Evolutionary conservation across 441 rosid genomes (phyloP).

Genomic region (Jatropha multifida): DNA sequence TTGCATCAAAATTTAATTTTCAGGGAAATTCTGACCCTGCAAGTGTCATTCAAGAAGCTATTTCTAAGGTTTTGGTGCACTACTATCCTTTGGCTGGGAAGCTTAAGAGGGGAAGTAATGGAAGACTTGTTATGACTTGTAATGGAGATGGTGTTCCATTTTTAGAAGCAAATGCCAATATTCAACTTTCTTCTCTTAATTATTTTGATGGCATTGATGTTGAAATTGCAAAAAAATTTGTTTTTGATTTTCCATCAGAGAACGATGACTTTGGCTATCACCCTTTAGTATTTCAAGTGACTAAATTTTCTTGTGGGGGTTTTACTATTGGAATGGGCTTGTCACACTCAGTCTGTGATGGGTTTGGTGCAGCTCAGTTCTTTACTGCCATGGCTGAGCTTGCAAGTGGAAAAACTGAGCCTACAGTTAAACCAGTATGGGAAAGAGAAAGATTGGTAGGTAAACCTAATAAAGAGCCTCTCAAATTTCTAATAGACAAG

Average conservation of each 20-base stretch:
- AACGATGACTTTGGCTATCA: conserved; percentile 27
- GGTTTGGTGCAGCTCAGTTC: conserved; percentile 59
- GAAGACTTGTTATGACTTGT: conserved; percentile 33
- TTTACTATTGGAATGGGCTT: conserved; percentile 53
- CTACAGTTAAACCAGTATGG: conserved; percentile 53
- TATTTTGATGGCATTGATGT: conserved; percentile 42
- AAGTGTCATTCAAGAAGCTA: conserved; percentile 34
- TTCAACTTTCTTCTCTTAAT: conserved; percentile 28
- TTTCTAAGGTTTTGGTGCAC: conserved; percentile 35
- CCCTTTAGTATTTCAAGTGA: conserved; percentile 48
- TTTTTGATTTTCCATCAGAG: conserved; percentile 30
- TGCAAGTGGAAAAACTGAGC: conserved; percentile 44
- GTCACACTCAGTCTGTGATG: conserved; percentile 58
- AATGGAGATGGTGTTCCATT: conserved; percentile 44
- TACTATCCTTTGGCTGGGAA: conserved; percentile 46
- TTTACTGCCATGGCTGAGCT: conserved; percentile 48
- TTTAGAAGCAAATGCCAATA: conserved; percentile 31
- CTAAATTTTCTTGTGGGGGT: conserved; percentile 58
- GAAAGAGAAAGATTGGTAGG: conserved; percentile 38
- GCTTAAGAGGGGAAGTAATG: conserved; percentile 34
- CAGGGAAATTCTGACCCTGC: conserved; percentile 24
- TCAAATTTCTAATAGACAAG: neutral
- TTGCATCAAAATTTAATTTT: neutral
- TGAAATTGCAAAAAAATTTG: conserved; percentile 33
- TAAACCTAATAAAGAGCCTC: conserved; percentile 15